Evolutionary conservation across 2,329 filamentous ascomycete genomes (phyloP).

Genomic region (Cytospora mali): DNA sequence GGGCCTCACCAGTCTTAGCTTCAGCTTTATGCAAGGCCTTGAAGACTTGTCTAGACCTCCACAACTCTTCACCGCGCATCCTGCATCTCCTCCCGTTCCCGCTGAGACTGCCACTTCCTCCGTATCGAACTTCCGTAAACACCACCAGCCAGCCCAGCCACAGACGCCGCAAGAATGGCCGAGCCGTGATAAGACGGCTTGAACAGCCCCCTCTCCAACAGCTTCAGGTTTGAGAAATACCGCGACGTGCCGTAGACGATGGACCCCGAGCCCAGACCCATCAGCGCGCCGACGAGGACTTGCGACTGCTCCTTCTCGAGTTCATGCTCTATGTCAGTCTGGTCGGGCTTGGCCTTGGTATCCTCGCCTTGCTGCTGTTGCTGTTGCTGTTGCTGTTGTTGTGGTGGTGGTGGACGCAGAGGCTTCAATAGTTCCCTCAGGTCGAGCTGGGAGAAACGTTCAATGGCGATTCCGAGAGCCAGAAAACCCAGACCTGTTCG

Average conservation of each 20-base stretch:
- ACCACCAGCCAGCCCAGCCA: constrained; percentile 37
- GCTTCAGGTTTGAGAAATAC: constrained; percentile 48
- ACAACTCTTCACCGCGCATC: constrained; percentile 3
- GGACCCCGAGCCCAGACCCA: constrained; percentile 48
- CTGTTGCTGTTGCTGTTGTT: constrained; percentile 22
- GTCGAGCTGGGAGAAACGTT: constrained; percentile 50
- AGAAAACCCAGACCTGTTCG: constrained; percentile 55
- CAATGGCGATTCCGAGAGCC: constrained; percentile 52
- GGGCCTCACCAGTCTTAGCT: not conserved
- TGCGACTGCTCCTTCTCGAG: constrained; percentile 38
- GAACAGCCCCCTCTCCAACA: constrained; percentile 48
- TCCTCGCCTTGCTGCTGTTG: constrained; percentile 23
- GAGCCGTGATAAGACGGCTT: constrained; percentile 38
- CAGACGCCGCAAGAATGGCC: constrained; percentile 35
- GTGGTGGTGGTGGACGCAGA: constrained; percentile 31
- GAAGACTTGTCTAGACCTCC: too few species aligned
- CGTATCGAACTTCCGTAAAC: constrained; percentile 35
- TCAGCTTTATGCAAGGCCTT: not conserved
- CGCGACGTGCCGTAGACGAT: constrained; percentile 50
- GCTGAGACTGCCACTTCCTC: constrained; percentile 29
- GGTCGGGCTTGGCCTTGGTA: constrained; percentile 11
- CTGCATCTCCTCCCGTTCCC: constrained; percentile 26
- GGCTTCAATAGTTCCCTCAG: constrained; percentile 35
- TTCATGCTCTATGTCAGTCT: constrained; percentile 23
- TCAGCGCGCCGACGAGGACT: constrained; percentile 44